Evolutionary conservation across 345 rosid genomes (phyloP).

Genomic region (Eucalyptus cladocalyx): DNA sequence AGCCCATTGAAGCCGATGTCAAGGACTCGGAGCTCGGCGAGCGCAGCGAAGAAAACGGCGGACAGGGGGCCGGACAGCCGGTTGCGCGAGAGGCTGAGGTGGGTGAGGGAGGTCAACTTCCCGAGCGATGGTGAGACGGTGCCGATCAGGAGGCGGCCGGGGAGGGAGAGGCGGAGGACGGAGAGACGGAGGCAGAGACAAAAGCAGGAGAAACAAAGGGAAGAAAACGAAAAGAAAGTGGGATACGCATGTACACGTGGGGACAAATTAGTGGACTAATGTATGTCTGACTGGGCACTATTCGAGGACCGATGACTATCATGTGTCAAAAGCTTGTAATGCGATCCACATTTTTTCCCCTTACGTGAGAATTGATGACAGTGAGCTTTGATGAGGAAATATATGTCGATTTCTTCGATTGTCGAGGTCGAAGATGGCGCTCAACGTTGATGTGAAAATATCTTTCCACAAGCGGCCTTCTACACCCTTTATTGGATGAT

Average conservation of each 20-base stretch:
- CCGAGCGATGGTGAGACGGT: slow-evolving; percentile 25
- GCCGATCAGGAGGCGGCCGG: slow-evolving; percentile 38
- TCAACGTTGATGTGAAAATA: not conserved
- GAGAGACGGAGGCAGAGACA: not conserved
- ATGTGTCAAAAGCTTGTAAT: not conserved
- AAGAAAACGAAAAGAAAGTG: not conserved
- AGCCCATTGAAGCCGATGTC: slow-evolving; percentile 65
- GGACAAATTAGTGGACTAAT: not conserved
- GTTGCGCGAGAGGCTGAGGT: slow-evolving; percentile 55
- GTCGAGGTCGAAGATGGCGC: not conserved
- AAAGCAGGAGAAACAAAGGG: not conserved
- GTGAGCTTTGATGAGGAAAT: not conserved
- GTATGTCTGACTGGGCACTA: not conserved
- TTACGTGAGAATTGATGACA: not conserved
- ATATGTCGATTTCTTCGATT: not conserved
- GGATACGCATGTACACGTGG: not conserved
- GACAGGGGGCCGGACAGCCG: slow-evolving; percentile 37
- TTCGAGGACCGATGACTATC: not conserved
- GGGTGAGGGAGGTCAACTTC: slow-evolving; percentile 26
- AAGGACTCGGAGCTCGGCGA: slow-evolving; percentile 34
- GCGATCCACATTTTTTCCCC: not conserved
- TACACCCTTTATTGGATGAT: not conserved
- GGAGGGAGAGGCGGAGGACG: slow-evolving; percentile 42
- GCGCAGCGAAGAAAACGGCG: slow-evolving; percentile 23
- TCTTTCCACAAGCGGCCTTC: not conserved